Evolutionary conservation across 2,329 filamentous ascomycete genomes (phyloP), one percentile per base, ranked within the genome.

Genomic region (Epicoccum nigrum): DNA sequence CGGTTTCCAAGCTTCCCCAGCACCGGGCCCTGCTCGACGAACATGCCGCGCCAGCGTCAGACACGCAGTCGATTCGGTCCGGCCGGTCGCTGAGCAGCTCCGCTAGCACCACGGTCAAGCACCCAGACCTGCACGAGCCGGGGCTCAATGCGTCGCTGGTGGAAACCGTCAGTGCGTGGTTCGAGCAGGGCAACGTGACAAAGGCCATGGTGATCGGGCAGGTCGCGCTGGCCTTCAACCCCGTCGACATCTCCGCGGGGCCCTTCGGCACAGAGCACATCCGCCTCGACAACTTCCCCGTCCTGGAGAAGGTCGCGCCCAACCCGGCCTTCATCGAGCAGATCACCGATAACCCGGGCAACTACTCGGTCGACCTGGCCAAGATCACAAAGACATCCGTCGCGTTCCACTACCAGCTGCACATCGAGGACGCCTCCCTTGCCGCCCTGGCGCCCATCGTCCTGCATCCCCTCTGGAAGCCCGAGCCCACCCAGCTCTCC

Each of bases 391-490:
- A 87, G 63, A 87, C 90, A 1, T 83, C 87, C 0, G 86, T 93
- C 6, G 93, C 88, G 7, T 97, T 99, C 77, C 96, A 94, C 53
- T 99, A 97, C 73, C 89, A 92, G 65, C 80, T 97, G 9, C 90
- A 94, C 60, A 75, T 89, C 23, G 86, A 92, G 25, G 53, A 61
- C 40, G 68, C 75, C 28, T 80, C 79, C 50, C 70, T 82, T 12
- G 75, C 81, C 8, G 67, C 77, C 4, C 86, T 90, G 62, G 87
- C 88, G 9, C 92, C 92, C 0, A 77, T 97, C 11, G 76, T 88
- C 13, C 77, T 96, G 37, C 84, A 83, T 16, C 87, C 90, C 3
- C 82, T 81, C 1, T 97, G 92, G 92, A 95, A 93, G 69, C 80
- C 90, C 2, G 87, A 94, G 64, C 84, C 89, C 34, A 87, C 88